Evolutionary conservation across 192 early-diverging fungal genomes (phyloP), one percentile per base, ranked within the genome.

Genomic region (Rhizophagus clarus): DNA sequence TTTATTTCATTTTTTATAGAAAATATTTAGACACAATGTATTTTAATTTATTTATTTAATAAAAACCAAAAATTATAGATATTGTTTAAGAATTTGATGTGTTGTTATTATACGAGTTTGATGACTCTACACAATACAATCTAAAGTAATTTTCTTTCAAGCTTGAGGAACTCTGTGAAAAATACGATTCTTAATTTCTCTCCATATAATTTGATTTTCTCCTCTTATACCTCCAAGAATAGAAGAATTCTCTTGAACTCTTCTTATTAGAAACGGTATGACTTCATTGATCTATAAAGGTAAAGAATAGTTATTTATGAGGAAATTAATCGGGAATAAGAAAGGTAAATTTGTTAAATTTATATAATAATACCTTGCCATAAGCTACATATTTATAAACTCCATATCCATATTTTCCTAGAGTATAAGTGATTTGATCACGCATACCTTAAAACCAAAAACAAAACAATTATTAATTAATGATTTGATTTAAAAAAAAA

Each of bases 351-450:
- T 51, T 20, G 22, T 60, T 31, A n/a, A 34, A 34, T 4, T 34
- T 34, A 34, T 34, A 34, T 34, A 4, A 34, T 34, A 34, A 37
- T 79, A 79, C 77, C 66, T 79, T 90, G 32, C 96, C 97, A 83
- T 97, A 99, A 0, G 96, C 94, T 7, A 99, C 89, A 82, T 96
- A 97, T 89, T 98, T 98, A 89, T 94, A 96, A 72, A 94, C 92
- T 79, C 88, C 89, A 77, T 93, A 94, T 14, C 92, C 95, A 64
- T 89, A 81, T 61, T 88, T 83, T 40, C 92, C 96, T 66, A 99
- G 88, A 0, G 90, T 91, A 82, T 93, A 95, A 49, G 95, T 94
- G 34, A 93, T 91, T 26, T 90, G 90, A 84, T 99, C 97, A 83
- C 95, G 92, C 97, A 99, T 99, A 68, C 95, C 90, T 81, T 47